phyloP scores from a whole-genome alignment of 306 rosid genomes.

The Prunus persica region DNA sequence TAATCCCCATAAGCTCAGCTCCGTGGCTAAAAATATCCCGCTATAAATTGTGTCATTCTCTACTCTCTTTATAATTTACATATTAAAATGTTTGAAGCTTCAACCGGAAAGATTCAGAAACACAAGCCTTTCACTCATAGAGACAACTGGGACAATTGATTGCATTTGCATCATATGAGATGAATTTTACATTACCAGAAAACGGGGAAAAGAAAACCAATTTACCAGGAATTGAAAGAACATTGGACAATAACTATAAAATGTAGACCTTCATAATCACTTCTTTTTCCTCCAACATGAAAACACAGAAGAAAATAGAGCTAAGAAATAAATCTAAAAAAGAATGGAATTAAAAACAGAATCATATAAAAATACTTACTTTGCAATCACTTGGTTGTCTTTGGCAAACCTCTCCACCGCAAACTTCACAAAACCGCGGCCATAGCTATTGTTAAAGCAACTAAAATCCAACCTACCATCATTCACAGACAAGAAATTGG shows the following conservation, averaged over 20 bases:
- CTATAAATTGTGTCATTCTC: no score
- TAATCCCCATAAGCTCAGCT: background rate
- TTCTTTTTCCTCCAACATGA: background rate
- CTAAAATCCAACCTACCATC: constrained; percentile 37
- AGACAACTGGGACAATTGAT: background rate
- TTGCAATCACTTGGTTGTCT: constrained; percentile 65
- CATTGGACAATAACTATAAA: background rate
- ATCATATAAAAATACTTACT: constrained; percentile 43
- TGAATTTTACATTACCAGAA: background rate
- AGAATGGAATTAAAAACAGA: background rate
- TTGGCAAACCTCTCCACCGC: constrained; percentile 45
- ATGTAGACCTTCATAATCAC: background rate
- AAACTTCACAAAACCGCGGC: constrained; percentile 39
- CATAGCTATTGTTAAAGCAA: constrained; percentile 42
- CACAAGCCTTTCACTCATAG: background rate
- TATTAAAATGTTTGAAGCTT: background rate
- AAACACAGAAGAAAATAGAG: background rate
- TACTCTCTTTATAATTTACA: background rate
- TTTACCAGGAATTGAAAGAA: background rate
- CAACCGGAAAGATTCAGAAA: background rate
- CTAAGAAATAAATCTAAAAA: background rate
- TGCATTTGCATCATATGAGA: no score
- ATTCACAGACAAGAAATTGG: constrained; percentile 38
- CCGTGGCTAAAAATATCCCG: background rate
- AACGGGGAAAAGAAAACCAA: background rate